A percentile compares a stretch with the other conserved stretches of the same genome.
phyloP scores from a whole-genome alignment of 2,329 filamentous ascomycete genomes.

The Pezicula neosporulosa region DNA sequence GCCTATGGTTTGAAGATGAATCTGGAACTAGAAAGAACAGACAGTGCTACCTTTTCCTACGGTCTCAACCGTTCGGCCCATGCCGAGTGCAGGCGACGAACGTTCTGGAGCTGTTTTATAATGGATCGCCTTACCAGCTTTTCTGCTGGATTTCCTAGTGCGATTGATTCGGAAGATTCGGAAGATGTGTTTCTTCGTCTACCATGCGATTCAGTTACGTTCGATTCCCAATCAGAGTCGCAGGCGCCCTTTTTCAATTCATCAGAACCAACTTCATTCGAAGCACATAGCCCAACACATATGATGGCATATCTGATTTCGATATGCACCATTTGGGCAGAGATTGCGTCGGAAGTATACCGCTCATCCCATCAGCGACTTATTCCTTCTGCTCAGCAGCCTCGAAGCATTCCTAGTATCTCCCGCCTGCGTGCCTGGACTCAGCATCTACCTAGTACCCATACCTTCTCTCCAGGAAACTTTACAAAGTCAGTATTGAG shows the following conservation, averaged over 20 bases:
- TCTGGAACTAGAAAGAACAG: constrained; percentile 50
- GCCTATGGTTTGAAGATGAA: constrained; percentile 60
- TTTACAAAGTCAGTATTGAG: constrained; percentile 50
- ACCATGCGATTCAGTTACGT: constrained; percentile 57
- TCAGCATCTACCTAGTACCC: constrained; percentile 48
- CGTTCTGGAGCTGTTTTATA: constrained; percentile 69
- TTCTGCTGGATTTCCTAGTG: constrained; percentile 48
- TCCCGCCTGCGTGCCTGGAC: constrained; percentile 56
- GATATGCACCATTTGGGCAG: constrained; percentile 62
- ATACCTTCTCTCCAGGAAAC: constrained; percentile 53
- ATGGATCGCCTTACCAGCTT: constrained; percentile 65
- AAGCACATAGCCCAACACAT: constrained; percentile 29
- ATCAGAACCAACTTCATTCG: constrained; percentile 34
- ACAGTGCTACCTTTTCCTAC: constrained; percentile 47
- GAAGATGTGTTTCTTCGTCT: constrained; percentile 66
- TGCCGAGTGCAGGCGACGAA: constrained; percentile 65
- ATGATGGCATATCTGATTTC: constrained; percentile 58
- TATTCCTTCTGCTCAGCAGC: constrained; percentile 16
- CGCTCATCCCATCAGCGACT: constrained; percentile 34
- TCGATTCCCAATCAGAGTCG: constrained; percentile 56
- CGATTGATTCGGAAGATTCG: constrained; percentile 57
- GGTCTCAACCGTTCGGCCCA: constrained; percentile 54
- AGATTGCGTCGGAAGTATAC: constrained; percentile 58
- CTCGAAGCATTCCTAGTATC: constrained; percentile 43
- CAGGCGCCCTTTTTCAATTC: constrained; percentile 59